Evolutionary conservation across 2,329 filamentous ascomycete genomes (phyloP), one percentile per base, ranked within the genome.

Genomic region (Pseudonectria buxi): DNA sequence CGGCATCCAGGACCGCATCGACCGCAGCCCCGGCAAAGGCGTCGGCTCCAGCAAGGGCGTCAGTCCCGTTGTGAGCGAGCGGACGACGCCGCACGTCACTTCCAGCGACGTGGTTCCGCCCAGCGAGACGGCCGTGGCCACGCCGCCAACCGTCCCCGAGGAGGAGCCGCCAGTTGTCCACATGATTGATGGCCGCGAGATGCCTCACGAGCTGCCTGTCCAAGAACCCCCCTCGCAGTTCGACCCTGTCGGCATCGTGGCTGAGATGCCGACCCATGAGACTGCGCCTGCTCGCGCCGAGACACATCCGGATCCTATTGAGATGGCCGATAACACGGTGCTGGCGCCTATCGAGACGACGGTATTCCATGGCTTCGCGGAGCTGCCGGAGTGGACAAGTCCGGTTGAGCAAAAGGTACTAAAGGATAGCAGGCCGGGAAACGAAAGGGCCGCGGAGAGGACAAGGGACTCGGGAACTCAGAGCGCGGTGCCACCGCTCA

Each of bases 221-320:
- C 39, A 55, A 13, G 45, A 50, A 4, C 42, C 41, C 10, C 39
- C 46, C 11, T 47, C 51, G 7, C 27, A 39, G 4, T 61, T 55
- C 11, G 55, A 67, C 25, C 67, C 69, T 0, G 57, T 71, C 2
- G 68, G 69, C 1, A 27, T 63, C 12, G 53, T 73, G 14, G 63
- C 69, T 3, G 70, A 74, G 50, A 65, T 74, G 56, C 50, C 65
- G 5, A 71, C 66, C 9, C 61, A 65, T 13, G 49, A 60, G 14
- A 71, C 68, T 1, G 59, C 56, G 0, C 44, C 43, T 7, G 64
- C 68, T 6, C 50, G 51, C 1, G 57, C 65, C 6, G 69, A 73
- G 41, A 54, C 50, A 10, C 55, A 70, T 27, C 69, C 68, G 1
- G 52, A 63, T 0, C 64, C 68, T 0, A 58, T 70, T 4, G 69